Evolutionary conservation across 352 stramenopile genomes (phyloP).

Genomic region (Globisporangium recalcitrans): DNA sequence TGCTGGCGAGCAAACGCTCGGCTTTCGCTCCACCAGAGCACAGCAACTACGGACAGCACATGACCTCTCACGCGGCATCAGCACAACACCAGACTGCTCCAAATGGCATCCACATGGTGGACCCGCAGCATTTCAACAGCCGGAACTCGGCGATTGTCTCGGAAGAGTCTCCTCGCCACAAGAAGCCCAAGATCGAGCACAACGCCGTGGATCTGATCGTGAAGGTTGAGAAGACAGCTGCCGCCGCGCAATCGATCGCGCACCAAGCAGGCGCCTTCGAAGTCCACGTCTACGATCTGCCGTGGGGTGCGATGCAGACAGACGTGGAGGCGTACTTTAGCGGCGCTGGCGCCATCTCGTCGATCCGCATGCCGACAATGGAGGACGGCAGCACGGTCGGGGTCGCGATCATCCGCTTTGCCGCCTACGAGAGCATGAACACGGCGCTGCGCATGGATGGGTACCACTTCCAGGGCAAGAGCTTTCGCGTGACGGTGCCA

Average conservation of each 20-base stretch:
- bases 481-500: conserved; percentile 44
- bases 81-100: neutral
- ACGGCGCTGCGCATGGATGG: conserved; percentile 58
- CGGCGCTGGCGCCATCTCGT: conserved; percentile 41
- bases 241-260: conserved; percentile 8
- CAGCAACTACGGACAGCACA: conserved; percentile 2
- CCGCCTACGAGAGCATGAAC: conserved; percentile 38
- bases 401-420: conserved; percentile 59
- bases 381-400: conserved; percentile 63
- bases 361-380: conserved; percentile 67
- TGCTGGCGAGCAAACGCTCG: conserved; percentile 33
- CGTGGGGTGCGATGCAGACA: conserved; percentile 39
- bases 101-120: conserved; percentile 15
- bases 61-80: neutral
- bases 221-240: conserved; percentile 42
- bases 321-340: conserved; percentile 66
- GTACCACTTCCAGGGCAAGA: conserved; percentile 65
- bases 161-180: conserved; percentile 25
- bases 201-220: conserved; percentile 25
- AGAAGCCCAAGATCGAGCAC: conserved; percentile 30
- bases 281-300: conserved; percentile 63
- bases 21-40: conserved; percentile 16
- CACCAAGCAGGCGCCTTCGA: conserved; percentile 25
- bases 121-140: conserved; percentile 16
- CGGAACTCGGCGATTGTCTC: conserved; percentile 6